Base-by-base conservation (phyloP, 305 asterid genomes). In the Solanum hybrid region DNA sequence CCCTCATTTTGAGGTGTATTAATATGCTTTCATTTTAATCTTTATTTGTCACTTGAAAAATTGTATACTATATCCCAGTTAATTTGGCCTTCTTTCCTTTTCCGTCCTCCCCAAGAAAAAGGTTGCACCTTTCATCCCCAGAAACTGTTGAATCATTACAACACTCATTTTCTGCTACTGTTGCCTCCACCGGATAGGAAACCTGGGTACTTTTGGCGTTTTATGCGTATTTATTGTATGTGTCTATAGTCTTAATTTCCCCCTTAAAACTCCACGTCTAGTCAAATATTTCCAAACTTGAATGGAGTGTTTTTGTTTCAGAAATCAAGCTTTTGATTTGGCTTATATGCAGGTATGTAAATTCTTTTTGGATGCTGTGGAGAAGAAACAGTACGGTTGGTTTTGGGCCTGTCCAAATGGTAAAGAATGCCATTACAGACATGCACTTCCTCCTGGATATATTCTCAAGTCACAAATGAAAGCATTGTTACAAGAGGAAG, bases 381-480 rank as follows among this genome's bases (percentile, higher is more conserved):
- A 97, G 94, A 97, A 97, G 91, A 95, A 96, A 92, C 99, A 97
- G 92, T 96, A 97, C 89, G 99, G 99, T 90, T 97, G 98, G 98
- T 96, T 97, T 92, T 97, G 99, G 99, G 93, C 34, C 84, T 97
- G 99, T 90, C 99, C 99, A 76, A 97, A 97, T 92, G 99, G 99
- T 78, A 93, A 94, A 92, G 98, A 96, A 7, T 97, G 99, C 90
- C 97, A 94, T 34, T 97, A 97, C 93, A 91, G 99, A 89, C 99
- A 96, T 86, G 98, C 99, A 27, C 98, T 97, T 89, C 99, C 99
- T 90, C 98, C 98, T 75, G 98, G 98, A 79, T 97, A 96, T 89
- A 51, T 97, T 92, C 91, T 97, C 66, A 96, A 96, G 91, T 96
- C 99, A 80, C 99, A 97, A 94, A 97, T 97, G 98, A 97, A 97